These are phyloP conservation scores for Arthrobotrys musiformis DNA, from an alignment of 2,329 filamentous ascomycete genomes.

Conservation along the genomic window DNA sequence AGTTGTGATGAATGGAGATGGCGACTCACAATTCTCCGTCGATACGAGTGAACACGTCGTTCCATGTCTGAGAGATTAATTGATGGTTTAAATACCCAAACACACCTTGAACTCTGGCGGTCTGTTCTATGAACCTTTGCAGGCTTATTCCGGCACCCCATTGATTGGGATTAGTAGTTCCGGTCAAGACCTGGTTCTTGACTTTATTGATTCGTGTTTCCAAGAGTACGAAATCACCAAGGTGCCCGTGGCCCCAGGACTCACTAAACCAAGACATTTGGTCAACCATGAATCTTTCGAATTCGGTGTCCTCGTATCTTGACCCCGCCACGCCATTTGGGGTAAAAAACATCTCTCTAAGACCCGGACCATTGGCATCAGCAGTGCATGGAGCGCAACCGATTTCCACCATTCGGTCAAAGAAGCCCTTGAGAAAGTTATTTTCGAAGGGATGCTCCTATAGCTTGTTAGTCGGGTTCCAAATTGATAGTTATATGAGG, in stretches of 20 bases:
- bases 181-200: slow-evolving; percentile 6
- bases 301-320: background rate
- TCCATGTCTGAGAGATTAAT: background rate
- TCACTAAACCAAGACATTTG: slow-evolving; percentile 14
- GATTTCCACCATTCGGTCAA: slow-evolving; percentile 8
- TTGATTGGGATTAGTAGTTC: background rate
- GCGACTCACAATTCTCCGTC: background rate
- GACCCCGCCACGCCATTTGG: background rate
- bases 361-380: slow-evolving; percentile 6
- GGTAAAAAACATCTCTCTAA: slow-evolving; percentile 23
- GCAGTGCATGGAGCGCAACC: slow-evolving; percentile 19
- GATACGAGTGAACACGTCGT: background rate
- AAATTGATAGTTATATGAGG: background rate
- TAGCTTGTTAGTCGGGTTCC: background rate
- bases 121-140: slow-evolving; percentile 2
- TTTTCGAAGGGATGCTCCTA: slow-evolving; percentile 34
- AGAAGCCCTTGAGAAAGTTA: slow-evolving; percentile 28
- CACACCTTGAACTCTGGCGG: slow-evolving; percentile 12
- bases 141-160: background rate
- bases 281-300: background rate
- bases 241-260: background rate
- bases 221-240: slow-evolving; percentile 16
- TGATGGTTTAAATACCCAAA: slow-evolving; percentile 4
- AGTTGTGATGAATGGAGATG: background rate
- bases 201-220: slow-evolving; percentile 13